A percentile compares a stretch with the other conserved stretches of the same genome.
phyloP scores from a whole-genome alignment of 2,329 filamentous ascomycete species.

The Epichloe sibirici region DNA sequence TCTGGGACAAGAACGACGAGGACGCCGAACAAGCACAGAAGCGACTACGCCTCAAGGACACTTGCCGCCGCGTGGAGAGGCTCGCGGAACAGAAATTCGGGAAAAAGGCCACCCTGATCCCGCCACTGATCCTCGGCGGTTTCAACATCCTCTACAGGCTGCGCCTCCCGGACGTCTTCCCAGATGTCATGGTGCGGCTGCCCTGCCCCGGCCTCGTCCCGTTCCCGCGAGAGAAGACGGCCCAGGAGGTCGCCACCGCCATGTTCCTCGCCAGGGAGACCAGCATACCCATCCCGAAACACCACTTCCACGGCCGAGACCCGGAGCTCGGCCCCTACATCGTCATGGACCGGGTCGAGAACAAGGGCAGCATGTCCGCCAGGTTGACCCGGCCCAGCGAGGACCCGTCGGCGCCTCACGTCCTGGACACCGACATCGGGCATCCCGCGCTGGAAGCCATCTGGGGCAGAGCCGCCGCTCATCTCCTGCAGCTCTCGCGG shows the following conservation, averaged over 20 bases:
- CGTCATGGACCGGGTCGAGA: neutral
- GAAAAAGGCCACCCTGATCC: neutral
- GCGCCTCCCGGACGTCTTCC: neutral
- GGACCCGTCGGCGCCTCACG: no score
- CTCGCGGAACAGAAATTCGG: no score
- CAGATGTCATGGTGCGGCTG: neutral
- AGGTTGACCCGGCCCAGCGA: no score
- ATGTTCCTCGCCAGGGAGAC: slow-evolving; percentile 10
- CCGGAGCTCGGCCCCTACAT: slow-evolving; percentile 4
- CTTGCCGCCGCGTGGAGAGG: no score
- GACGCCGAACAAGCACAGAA: no score
- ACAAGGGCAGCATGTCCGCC: neutral
- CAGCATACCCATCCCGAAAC: slow-evolving; percentile 13
- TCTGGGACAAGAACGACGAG: no score
- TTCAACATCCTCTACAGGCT: no score
- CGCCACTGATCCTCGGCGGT: no score
- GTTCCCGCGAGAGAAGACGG: slow-evolving; percentile 14
- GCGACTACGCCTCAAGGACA: no score
- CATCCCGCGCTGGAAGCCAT: no score
- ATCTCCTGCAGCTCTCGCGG: slow-evolving; percentile 24
- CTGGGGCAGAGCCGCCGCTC: no score
- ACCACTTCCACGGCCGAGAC: slow-evolving; percentile 12
- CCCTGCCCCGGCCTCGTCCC: neutral
- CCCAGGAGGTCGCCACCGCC: slow-evolving; percentile 13
- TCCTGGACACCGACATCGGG: no score